Evolutionary conservation across 1,284 basidiomycete genomes (phyloP).

Genomic region (Cryptococcus sp.): DNA sequence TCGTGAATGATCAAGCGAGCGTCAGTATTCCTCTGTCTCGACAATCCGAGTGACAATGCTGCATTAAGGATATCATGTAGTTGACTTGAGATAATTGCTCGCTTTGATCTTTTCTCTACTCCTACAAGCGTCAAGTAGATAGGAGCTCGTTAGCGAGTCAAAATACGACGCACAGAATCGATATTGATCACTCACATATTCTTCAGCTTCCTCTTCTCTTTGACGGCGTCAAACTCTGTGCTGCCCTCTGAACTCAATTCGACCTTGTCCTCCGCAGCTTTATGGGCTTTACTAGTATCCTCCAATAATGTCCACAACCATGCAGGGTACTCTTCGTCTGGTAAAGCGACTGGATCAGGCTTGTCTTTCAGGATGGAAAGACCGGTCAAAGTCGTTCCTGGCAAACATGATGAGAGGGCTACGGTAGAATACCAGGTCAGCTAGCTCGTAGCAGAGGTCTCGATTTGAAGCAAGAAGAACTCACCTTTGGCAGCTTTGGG

Average conservation of each 20-base stretch:
- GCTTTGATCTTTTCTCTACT: conserved; percentile 50
- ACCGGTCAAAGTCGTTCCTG: conserved; percentile 72
- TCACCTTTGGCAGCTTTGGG: conserved; percentile 16
- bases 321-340: conserved; percentile 81
- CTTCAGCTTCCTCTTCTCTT: conserved; percentile 46
- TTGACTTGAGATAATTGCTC: conserved; percentile 48
- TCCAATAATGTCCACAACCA: conserved; percentile 83
- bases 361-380: conserved; percentile 82
- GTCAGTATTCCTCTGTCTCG: no score
- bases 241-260: conserved; percentile 22
- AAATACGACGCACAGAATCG: not conserved
- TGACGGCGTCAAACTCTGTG: conserved; percentile 31
- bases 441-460: not conserved
- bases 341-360: conserved; percentile 71
- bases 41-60: no score
- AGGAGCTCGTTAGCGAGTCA: not conserved
- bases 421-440: not conserved
- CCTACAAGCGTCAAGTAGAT: conserved; percentile 18
- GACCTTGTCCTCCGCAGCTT: conserved; percentile 18
- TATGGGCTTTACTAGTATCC: conserved; percentile 20
- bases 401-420: conserved; percentile 58
- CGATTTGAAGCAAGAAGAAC: not conserved
- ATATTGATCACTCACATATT: conserved; percentile 36
- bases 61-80: conserved; percentile 12
- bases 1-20: no score